Conservation (phyloP, 768 basidiomycete species). For the Lactarius quietus region DNA sequence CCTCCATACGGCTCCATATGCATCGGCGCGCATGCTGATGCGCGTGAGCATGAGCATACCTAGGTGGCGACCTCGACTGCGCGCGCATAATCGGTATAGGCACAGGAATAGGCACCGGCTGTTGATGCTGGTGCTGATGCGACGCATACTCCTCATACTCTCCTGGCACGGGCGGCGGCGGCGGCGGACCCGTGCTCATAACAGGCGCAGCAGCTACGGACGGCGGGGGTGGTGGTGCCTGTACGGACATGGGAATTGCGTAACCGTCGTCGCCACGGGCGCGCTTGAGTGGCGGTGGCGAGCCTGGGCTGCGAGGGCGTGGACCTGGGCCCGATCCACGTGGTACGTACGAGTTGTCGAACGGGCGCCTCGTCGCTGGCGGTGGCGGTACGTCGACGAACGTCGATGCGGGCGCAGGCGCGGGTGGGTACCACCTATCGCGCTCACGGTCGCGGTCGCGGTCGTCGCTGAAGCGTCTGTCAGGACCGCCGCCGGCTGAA, state of each 20-base stretch:
- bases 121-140: neutral
- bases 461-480: conserved; percentile 15
- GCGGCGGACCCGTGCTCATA: too few relatives aligned
- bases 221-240: neutral
- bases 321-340: conserved; percentile 12
- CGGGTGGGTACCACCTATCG: neutral
- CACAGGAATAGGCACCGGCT: neutral
- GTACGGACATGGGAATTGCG: neutral
- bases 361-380: neutral
- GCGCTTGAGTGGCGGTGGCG: conserved; percentile 22
- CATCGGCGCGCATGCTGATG: neutral
- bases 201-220: neutral
- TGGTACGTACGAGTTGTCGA: conserved; percentile 3
- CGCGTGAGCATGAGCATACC: neutral
- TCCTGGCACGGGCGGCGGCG: neutral
- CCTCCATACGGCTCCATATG: conserved; percentile 5
- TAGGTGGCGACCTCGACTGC: neutral
- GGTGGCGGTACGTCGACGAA: conserved; percentile 8
- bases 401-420: neutral
- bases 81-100: conserved; percentile 15
- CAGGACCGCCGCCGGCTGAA: neutral
- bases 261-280: conserved; percentile 21
- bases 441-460: conserved; percentile 19
- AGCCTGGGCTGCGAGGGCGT: conserved; percentile 24
- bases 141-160: neutral